These are phyloP conservation scores for Coemansia sp. DNA, from an alignment of 192 early-diverging fungal genomes.

Conservation along the genomic window DNA sequence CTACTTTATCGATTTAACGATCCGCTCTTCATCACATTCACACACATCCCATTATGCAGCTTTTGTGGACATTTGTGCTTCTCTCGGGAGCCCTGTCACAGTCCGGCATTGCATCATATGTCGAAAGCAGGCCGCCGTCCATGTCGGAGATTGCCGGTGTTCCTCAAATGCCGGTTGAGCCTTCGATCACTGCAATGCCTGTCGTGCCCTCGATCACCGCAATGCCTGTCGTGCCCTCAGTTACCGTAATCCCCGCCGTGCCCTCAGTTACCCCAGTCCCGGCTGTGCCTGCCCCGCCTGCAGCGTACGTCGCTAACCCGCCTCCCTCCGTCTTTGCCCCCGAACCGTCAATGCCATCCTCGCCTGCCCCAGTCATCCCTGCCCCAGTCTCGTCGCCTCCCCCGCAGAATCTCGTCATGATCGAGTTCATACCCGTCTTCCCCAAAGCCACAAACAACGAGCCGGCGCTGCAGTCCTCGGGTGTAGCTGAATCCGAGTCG, in stretches of 20 bases:
- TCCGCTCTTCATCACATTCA: neutral
- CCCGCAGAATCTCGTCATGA: slow-evolving; percentile 12
- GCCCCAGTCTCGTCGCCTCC: slow-evolving; percentile 3
- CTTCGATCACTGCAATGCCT: neutral
- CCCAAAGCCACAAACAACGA: slow-evolving; percentile 8
- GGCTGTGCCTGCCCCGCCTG: slow-evolving; percentile 1
- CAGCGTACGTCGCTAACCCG: slow-evolving; percentile 27
- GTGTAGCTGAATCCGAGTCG: neutral
- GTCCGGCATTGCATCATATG: slow-evolving; percentile 27
- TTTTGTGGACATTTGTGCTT: slow-evolving; percentile 44
- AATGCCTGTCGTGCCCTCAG: neutral
- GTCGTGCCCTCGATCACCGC: neutral
- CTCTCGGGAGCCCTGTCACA: slow-evolving; percentile 24
- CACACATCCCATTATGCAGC: slow-evolving; percentile 19
- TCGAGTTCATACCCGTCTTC: slow-evolving; percentile 20
- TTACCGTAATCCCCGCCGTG: slow-evolving; percentile 4
- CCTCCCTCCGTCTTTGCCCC: slow-evolving; percentile 10
- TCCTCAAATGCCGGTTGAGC: neutral
- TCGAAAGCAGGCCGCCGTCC: slow-evolving; percentile 17
- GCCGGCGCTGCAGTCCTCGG: neutral
- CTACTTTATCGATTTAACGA: neutral
- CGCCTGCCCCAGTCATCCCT: slow-evolving; percentile 1
- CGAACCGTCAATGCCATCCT: neutral
- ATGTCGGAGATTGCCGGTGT: neutral
- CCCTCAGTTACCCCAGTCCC: neutral